Percentiles rank a stretch among this genome's conserved stretches.
Evolutionary conservation across 2,329 filamentous ascomycete species (phyloP).

Genomic region (Hawksworthiomyces lignivorus): DNA sequence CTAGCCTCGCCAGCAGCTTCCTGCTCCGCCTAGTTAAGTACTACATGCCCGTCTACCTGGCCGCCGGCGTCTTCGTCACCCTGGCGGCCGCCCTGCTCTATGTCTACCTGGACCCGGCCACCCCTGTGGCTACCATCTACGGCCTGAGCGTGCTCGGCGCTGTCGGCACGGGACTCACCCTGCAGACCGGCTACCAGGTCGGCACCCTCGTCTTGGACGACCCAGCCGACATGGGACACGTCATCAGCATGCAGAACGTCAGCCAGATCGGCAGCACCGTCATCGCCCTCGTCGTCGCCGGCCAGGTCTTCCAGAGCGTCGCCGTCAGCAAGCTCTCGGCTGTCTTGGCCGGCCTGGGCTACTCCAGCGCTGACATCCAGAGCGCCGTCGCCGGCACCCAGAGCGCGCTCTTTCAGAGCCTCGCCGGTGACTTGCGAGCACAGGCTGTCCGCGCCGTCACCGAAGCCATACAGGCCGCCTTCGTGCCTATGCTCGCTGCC

Average conservation of each 20-base stretch:
- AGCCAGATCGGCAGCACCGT: constrained; percentile 20
- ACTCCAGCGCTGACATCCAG: too few species aligned
- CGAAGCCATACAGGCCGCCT: too few species aligned
- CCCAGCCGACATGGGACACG: constrained; percentile 14
- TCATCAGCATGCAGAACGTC: constrained; percentile 22
- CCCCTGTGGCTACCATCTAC: constrained; percentile 15
- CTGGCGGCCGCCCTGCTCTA: constrained; percentile 15
- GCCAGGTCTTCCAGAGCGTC: constrained; percentile 25
- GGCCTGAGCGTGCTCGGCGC: constrained; percentile 15
- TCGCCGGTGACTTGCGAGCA: too few species aligned
- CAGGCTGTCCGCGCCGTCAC: too few species aligned
- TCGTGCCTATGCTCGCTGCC: too few species aligned
- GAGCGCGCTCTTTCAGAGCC: too few species aligned
- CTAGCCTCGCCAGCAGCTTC: constrained; percentile 17
- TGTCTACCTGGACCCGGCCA: constrained; percentile 15
- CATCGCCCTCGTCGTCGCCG: constrained; percentile 21
- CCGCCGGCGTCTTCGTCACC: constrained; percentile 14
- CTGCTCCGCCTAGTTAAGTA: constrained; percentile 9
- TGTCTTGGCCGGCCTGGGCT: constrained; percentile 17
- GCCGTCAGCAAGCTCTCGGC: constrained; percentile 16
- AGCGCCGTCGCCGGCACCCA: too few species aligned
- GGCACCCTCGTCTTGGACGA: constrained; percentile 16
- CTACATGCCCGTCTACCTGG: constrained; percentile 18
- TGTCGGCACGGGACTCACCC: constrained; percentile 16
- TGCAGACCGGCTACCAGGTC: constrained; percentile 23